Base-by-base conservation (phyloP, 352 stramenopile genomes). In the Phytophthora pisi region DNA sequence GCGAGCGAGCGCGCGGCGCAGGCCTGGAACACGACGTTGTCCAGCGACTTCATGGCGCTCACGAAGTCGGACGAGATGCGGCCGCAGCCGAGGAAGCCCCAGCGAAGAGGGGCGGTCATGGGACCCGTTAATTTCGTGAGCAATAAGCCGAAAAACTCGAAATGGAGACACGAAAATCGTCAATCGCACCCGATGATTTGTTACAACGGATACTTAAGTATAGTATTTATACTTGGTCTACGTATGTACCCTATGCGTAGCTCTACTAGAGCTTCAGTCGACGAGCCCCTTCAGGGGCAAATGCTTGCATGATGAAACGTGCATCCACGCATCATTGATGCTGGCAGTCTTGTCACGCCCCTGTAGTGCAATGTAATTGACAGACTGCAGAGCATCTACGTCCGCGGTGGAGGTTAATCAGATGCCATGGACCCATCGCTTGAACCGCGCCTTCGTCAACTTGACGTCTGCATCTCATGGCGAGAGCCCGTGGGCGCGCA, bases 61-160 rank as follows among this genome's bases (percentile, higher is more conserved):
- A 45, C 73, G 40, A 89, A 89, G 65, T 85, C 80, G 51, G 68
- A 70, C 1, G 66, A 75, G 62, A 89, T 89, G 40, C 75, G 75
- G 36, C 78, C 81, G 64, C 78, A 89, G 51, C 81, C 78, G 51
- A 84, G 69, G 57, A 82, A 84, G 7, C 77, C 77, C 74, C 77
- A 84, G 24, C 71, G 74, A 6, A 82, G 74, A 45, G 68, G 58
- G n/a, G 30, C 8, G 18, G 51, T 58, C 64, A 71, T 70, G 24
- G 30, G 36, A 51, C 24, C 42, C 42, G 42, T 47, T n/a, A n/a
- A n/a, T n/a, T n/a, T n/a, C n/a, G n/a, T n/a, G n/a, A n/a, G n/a
- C n/a, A n/a, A n/a, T n/a, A n/a, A n/a, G n/a, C n/a, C 11, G 50
- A 38, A 56, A 56, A 62, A 62, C 26, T 45, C 26, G 34, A 57